These are phyloP conservation scores for Colletotrichum siamense DNA, from an alignment of 2,329 filamentous ascomycete genomes.

Conservation along the genomic window DNA sequence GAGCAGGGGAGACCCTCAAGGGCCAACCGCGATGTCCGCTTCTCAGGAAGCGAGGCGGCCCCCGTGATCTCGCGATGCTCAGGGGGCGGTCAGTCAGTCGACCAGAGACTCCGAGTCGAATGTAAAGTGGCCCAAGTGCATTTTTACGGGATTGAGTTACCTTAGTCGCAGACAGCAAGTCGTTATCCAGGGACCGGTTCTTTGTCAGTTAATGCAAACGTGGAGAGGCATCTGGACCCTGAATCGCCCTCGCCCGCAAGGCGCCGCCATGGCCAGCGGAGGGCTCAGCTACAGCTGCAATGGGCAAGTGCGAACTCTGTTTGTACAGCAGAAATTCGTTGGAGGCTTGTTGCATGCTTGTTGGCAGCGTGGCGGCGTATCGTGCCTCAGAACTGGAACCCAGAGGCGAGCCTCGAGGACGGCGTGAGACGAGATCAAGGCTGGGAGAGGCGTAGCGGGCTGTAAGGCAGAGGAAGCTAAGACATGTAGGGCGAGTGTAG, in stretches of 20 bases:
- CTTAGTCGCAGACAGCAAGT: background rate
- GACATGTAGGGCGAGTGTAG: background rate
- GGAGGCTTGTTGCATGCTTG: background rate
- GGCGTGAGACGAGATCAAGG: background rate
- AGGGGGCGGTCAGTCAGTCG: conserved; percentile 1
- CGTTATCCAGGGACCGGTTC: background rate
- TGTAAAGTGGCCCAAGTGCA: background rate
- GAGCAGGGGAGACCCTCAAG: conserved; percentile 5
- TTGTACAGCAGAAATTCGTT: background rate
- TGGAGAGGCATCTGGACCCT: conserved; percentile 3
- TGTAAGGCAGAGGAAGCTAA: background rate
- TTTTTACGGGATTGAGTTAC: background rate
- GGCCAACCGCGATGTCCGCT: background rate
- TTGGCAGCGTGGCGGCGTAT: background rate
- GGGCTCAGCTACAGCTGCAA: background rate
- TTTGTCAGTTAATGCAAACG: background rate
- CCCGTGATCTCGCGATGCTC: conserved; percentile 1
- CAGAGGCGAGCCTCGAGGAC: background rate
- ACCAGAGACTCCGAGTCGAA: background rate
- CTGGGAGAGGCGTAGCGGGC: background rate
- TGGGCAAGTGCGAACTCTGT: background rate
- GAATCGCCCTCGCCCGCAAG: background rate
- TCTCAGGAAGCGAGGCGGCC: background rate
- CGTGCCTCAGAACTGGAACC: background rate
- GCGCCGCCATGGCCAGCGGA: background rate